A percentile compares a stretch with the other conserved stretches of the same genome.
Conservation (phyloP, 768 basidiomycete genomes). For the Leccinum longicurvipes region DNA sequence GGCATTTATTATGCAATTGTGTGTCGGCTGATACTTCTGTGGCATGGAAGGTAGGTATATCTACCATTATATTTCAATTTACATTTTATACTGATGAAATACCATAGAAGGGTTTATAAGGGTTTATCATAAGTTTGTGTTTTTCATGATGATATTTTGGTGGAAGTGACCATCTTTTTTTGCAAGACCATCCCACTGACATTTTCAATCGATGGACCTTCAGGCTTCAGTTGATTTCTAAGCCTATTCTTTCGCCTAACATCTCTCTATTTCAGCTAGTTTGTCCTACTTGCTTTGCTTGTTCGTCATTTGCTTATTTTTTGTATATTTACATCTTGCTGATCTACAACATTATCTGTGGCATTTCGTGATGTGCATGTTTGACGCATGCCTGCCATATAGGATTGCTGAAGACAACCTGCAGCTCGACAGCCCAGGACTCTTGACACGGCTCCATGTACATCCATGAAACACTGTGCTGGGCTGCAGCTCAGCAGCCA, state of each 20-base stretch:
- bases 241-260: conserved; percentile 4
- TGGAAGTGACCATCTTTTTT: conserved; percentile 10
- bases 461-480: neutral
- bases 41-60: too few relatives aligned
- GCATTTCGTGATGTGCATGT: conserved; percentile 16
- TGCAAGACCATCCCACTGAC: too few relatives aligned
- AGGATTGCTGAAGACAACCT: conserved; percentile 11
- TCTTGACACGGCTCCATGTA: neutral
- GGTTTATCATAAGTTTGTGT: too few relatives aligned
- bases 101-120: too few relatives aligned
- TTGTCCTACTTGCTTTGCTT: conserved; percentile 20
- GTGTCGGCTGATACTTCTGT: too few relatives aligned
- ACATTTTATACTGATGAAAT: too few relatives aligned
- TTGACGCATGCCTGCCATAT: conserved; percentile 21
- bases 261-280: conserved; percentile 16
- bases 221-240: neutral
- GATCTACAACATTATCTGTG: conserved; percentile 5
- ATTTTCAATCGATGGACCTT: conserved; percentile 1
- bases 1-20: too few relatives aligned
- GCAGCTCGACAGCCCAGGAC: conserved; percentile 2
- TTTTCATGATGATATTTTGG: too few relatives aligned
- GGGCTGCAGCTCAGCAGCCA: neutral
- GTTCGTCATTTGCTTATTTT: conserved; percentile 14
- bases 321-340: conserved; percentile 14
- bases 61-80: too few relatives aligned